These are phyloP conservation scores for Crotalaria pallida DNA, from an alignment of 306 rosid genomes.

Conservation along the genomic window DNA sequence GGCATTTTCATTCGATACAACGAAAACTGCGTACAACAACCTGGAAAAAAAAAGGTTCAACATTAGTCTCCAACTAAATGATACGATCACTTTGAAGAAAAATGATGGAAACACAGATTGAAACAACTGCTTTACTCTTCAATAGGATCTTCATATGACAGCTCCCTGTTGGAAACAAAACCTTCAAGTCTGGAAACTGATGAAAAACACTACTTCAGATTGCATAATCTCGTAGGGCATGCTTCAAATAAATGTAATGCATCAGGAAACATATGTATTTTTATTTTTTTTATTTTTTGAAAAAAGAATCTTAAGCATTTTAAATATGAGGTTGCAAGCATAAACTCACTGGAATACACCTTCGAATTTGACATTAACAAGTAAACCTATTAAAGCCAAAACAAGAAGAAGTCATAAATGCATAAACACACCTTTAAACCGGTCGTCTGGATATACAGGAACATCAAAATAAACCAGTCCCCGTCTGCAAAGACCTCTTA, in stretches of 20 bases:
- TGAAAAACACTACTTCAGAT: neutral
- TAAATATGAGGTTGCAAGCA: conserved; percentile 3
- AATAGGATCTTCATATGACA: conserved; percentile 94
- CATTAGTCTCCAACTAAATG: conserved; percentile 20
- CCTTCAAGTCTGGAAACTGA: conserved; percentile 97
- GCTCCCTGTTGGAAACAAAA: conserved; percentile 98
- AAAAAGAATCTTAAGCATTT: too few relatives aligned
- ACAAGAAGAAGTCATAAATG: neutral
- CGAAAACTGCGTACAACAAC: conserved; percentile 93
- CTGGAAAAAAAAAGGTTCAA: conserved; percentile 35
- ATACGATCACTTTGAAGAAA: conserved; percentile 17
- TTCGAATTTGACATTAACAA: neutral
- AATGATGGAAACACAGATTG: conserved; percentile 1
- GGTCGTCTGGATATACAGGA: conserved; percentile 76
- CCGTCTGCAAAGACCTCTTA: conserved; percentile 59
- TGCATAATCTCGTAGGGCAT: neutral
- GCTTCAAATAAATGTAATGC: neutral
- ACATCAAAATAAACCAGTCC: conserved; percentile 86
- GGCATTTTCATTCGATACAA: conserved; percentile 91
- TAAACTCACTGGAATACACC: neutral
- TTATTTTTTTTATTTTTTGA: too few relatives aligned
- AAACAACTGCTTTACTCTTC: conserved; percentile 81
- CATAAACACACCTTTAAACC: conserved; percentile 65
- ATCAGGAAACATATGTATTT: neutral
- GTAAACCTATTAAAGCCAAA: neutral